Conservation (phyloP, 805 yeast species). For the Wickerhamiella domercqiae region DNA sequence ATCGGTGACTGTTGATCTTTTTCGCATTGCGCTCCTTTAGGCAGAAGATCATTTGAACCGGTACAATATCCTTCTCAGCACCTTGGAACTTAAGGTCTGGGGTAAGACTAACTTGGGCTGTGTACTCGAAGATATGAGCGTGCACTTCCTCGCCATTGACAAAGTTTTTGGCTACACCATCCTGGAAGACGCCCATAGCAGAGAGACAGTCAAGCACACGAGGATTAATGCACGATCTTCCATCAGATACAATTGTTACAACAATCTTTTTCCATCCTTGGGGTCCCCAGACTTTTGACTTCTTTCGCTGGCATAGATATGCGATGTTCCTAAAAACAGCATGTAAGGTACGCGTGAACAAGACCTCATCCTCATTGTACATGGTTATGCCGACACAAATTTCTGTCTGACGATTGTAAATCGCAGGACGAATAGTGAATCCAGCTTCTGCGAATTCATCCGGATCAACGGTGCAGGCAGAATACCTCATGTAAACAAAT, state of each 20-base stretch:
- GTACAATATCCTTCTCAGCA: constrained; percentile 65
- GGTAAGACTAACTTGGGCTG: constrained; percentile 88
- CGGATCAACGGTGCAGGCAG: constrained; percentile 92
- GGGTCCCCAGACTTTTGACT: constrained; percentile 84
- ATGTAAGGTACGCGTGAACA: constrained; percentile 86
- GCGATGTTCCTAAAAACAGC: constrained; percentile 87
- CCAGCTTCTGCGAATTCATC: constrained; percentile 70
- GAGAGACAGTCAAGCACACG: constrained; percentile 79
- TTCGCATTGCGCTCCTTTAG: constrained; percentile 83
- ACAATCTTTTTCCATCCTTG: constrained; percentile 96
- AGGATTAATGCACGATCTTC: constrained; percentile 74
- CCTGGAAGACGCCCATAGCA: constrained; percentile 94
- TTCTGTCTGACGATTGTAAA: constrained; percentile 74
- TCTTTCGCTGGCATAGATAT: constrained; percentile 65
- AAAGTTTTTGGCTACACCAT: constrained; percentile 86
- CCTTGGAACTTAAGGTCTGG: constrained; percentile 81
- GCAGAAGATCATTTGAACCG: constrained; percentile 87
- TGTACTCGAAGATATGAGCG: constrained; percentile 90
- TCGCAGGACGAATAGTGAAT: constrained; percentile 67
- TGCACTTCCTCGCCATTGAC: constrained; percentile 85
- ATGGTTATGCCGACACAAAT: constrained; percentile 84
- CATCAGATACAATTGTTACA: constrained; percentile 83
- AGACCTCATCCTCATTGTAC: constrained; percentile 89
- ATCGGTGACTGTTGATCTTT: constrained; percentile 92
- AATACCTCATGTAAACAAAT: constrained; percentile 88